These are phyloP conservation scores for Linaria vulgaris DNA, from an alignment of 257 asterid species.

Conservation along the genomic window DNA sequence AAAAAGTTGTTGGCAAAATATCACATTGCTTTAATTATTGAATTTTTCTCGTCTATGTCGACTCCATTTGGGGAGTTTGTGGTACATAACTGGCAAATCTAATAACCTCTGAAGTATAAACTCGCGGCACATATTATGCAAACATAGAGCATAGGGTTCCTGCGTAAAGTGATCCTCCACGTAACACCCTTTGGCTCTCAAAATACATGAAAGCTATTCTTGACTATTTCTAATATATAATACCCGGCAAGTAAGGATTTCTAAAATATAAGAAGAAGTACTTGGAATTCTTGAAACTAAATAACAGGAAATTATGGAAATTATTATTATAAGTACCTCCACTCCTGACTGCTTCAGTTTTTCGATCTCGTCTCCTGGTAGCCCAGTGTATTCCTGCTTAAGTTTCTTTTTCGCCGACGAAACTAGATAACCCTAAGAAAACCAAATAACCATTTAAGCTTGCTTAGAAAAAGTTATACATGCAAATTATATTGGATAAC, in stretches of 20 bases:
- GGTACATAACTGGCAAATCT: too few relatives aligned
- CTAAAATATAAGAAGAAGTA: background rate
- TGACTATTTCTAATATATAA: conserved; percentile 10
- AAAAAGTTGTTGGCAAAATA: too few relatives aligned
- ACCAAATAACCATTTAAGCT: background rate
- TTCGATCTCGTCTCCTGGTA: conserved; percentile 69
- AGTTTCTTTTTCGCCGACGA: conserved; percentile 79
- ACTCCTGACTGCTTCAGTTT: conserved; percentile 70
- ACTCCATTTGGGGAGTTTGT: too few relatives aligned
- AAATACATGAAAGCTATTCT: too few relatives aligned
- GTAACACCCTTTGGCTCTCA: too few relatives aligned
- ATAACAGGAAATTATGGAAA: too few relatives aligned
- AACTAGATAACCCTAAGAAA: conserved; percentile 76
- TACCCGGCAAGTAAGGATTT: background rate
- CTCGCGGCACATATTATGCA: too few relatives aligned
- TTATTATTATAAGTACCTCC: conserved; percentile 54
- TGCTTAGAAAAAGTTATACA: conserved; percentile 1
- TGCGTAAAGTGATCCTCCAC: too few relatives aligned
- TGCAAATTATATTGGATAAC: conserved; percentile 3
- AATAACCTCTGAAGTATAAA: too few relatives aligned
- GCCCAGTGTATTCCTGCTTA: conserved; percentile 74
- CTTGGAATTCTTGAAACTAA: conserved; percentile 5
- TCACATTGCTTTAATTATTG: too few relatives aligned
- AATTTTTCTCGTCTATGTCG: too few relatives aligned
- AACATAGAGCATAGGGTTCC: too few relatives aligned